phyloP scores from a whole-genome alignment of 2,329 filamentous ascomycete genomes.

The Colletotrichum orbiculare region DNA sequence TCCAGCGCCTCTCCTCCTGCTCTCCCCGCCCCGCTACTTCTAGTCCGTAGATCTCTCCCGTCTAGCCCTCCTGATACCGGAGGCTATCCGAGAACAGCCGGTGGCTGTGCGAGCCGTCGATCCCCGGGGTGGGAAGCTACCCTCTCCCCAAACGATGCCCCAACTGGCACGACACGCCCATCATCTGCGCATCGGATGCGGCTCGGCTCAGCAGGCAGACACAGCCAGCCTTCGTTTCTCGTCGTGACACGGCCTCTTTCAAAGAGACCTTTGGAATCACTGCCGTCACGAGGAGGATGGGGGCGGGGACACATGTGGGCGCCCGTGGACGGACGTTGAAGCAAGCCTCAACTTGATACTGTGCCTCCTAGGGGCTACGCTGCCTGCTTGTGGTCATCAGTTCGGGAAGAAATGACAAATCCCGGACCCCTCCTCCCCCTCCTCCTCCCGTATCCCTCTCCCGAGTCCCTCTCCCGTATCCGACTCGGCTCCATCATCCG shows the following conservation, averaged over 20 bases:
- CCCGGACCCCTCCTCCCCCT: background rate
- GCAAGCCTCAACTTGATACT: slow-evolving; percentile 1
- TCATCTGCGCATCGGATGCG: slow-evolving; percentile 17
- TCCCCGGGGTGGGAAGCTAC: slow-evolving; percentile 5
- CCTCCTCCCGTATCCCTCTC: background rate
- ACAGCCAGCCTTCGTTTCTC: background rate
- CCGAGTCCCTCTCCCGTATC: background rate
- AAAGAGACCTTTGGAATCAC: slow-evolving; percentile 22
- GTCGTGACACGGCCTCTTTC: slow-evolving; percentile 6
- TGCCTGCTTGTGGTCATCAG: background rate
- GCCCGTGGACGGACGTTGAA: slow-evolving; percentile 12
- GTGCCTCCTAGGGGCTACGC: background rate
- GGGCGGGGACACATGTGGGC: slow-evolving; percentile 1
- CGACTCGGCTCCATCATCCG: background rate
- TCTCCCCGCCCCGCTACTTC: slow-evolving; percentile 30
- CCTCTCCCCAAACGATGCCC: slow-evolving; percentile 11
- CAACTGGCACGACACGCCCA: background rate
- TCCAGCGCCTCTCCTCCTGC: slow-evolving; percentile 12
- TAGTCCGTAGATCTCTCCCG: slow-evolving; percentile 30
- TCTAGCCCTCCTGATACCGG: background rate
- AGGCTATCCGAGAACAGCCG: slow-evolving; percentile 14
- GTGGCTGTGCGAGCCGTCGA: slow-evolving; percentile 22
- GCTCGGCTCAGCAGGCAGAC: slow-evolving; percentile 12
- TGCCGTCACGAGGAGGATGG: background rate
- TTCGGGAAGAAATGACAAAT: slow-evolving; percentile 15